A percentile compares a stretch with the other conserved stretches of the same genome.
Conservation (phyloP, 495 filamentous ascomycete genomes). For the Aspergillus bertholletiae region DNA sequence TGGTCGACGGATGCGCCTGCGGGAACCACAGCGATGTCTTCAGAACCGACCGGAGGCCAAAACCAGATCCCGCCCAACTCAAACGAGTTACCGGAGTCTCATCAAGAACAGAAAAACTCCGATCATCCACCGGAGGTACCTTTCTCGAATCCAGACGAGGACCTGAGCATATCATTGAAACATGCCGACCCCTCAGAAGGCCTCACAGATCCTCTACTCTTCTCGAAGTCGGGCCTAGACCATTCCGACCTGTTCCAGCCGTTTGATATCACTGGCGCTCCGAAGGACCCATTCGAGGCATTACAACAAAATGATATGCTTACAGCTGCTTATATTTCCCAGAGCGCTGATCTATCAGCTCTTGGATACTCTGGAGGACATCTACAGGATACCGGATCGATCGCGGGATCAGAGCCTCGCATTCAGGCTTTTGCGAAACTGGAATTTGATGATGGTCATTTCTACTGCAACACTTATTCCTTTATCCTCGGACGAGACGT, state of each 20-base stretch:
- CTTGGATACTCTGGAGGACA: constrained; percentile 29
- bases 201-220: constrained; percentile 33
- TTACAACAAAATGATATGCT: constrained; percentile 42
- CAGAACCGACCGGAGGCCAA: constrained; percentile 8
- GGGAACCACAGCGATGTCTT: constrained; percentile 6
- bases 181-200: constrained; percentile 23
- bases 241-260: constrained; percentile 37
- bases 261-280: constrained; percentile 32
- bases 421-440: constrained; percentile 67
- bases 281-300: constrained; percentile 36
- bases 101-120: constrained; percentile 9
- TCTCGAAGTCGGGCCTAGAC: constrained; percentile 31
- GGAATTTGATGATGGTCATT: constrained; percentile 67
- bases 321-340: constrained; percentile 38
- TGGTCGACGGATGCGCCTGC: constrained; percentile 9
- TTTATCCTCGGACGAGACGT: constrained; percentile 66
- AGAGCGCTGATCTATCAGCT: constrained; percentile 36
- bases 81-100: constrained; percentile 5
- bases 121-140: constrained; percentile 9
- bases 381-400: constrained; percentile 33
- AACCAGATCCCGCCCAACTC: constrained; percentile 9
- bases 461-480: constrained; percentile 66
- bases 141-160: constrained; percentile 8
- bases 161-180: constrained; percentile 3
- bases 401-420: constrained; percentile 44